These are phyloP conservation scores for Euptelea pleiosperma DNA, from an alignment of 164 flowering plant species.

Conservation along the genomic window DNA sequence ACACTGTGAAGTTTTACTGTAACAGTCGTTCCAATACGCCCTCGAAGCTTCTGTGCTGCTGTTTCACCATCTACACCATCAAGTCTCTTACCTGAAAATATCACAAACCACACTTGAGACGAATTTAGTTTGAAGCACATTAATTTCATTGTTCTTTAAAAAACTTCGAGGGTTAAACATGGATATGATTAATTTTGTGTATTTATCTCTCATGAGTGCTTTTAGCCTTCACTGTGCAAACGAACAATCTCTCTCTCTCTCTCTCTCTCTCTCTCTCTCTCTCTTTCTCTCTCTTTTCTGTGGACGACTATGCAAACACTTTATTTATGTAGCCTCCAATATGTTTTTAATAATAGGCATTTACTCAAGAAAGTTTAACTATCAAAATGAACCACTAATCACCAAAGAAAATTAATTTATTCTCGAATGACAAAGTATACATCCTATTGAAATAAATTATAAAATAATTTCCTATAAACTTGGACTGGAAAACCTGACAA, in stretches of 20 bases:
- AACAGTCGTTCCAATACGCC: constrained; percentile 80
- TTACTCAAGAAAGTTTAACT: neutral
- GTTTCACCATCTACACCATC: constrained; percentile 80
- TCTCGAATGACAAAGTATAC: neutral
- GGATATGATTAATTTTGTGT: neutral
- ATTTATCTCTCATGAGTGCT: neutral
- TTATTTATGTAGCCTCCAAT: neutral
- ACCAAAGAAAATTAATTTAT: neutral
- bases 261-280: neutral
- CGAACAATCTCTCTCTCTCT: neutral
- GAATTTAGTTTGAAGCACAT: constrained; percentile 8
- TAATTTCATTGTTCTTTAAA: neutral
- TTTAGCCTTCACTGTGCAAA: neutral
- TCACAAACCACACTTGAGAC: constrained; percentile 6
- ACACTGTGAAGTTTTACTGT: constrained; percentile 72
- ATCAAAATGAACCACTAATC: neutral
- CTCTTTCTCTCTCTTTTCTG: neutral
- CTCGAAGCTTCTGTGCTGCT: constrained; percentile 92
- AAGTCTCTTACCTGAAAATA: constrained; percentile 67
- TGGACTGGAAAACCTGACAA: too few relatives aligned
- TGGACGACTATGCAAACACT: neutral
- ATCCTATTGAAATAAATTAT: too few relatives aligned
- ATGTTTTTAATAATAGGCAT: neutral
- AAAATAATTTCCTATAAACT: too few relatives aligned
- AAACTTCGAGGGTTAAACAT: neutral